phyloP scores from a whole-genome alignment of 2,329 filamentous ascomycete genomes.

The Paraconiothyrium sp. region DNA sequence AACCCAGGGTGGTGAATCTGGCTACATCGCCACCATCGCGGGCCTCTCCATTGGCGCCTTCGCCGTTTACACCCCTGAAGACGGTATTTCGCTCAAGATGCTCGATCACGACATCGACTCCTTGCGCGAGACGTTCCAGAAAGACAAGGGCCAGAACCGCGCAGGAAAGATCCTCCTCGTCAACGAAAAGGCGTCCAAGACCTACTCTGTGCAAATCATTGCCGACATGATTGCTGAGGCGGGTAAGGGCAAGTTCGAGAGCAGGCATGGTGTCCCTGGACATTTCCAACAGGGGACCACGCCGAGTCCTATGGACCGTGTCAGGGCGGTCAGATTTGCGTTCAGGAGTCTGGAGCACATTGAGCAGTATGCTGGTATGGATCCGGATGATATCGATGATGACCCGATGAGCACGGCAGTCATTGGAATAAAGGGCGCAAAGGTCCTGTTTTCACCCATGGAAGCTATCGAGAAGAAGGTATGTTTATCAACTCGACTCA shows the following conservation, averaged over 20 bases:
- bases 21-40: conserved; percentile 90
- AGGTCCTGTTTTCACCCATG: conserved; percentile 88
- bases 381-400: conserved; percentile 72
- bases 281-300: conserved; percentile 55
- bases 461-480: conserved; percentile 74
- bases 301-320: conserved; percentile 95
- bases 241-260: conserved; percentile 90
- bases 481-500: neutral
- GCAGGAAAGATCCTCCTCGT: conserved; percentile 95
- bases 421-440: conserved; percentile 91
- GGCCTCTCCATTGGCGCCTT: conserved; percentile 91
- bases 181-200: conserved; percentile 90
- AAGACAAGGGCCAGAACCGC: conserved; percentile 86
- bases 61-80: conserved; percentile 95
- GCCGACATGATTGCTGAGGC: conserved; percentile 96
- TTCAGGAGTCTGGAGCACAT: conserved; percentile 95
- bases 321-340: conserved; percentile 87
- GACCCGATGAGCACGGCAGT: conserved; percentile 80
- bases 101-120: conserved; percentile 89
- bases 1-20: conserved; percentile 93
- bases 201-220: conserved; percentile 92
- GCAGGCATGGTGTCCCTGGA: conserved; percentile 72
- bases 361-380: conserved; percentile 75
- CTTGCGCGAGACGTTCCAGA: conserved; percentile 83
- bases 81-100: conserved; percentile 94